These are phyloP conservation scores for Schizonepeta tenuifolia DNA, from an alignment of 257 asterid genomes.

Conservation along the genomic window DNA sequence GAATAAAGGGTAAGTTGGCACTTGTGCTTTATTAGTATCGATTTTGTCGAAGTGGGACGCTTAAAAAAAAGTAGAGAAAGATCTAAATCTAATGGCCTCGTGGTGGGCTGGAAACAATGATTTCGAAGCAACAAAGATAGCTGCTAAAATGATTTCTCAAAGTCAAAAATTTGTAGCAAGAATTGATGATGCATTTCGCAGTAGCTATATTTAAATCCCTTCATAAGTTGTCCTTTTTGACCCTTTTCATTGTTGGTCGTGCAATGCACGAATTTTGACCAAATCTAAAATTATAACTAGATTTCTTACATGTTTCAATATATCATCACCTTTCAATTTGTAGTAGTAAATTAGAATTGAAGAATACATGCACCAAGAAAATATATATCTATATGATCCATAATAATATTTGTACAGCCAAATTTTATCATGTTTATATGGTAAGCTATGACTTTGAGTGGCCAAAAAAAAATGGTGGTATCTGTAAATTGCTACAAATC, in stretches of 20 bases:
- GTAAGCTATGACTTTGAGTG: too few species aligned
- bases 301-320: too few species aligned
- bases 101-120: slow-evolving; percentile 18
- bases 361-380: too few species aligned
- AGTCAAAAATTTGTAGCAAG: slow-evolving; percentile 24
- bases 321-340: too few species aligned
- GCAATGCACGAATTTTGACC: background rate
- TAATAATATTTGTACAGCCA: too few species aligned
- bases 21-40: slow-evolving; percentile 18
- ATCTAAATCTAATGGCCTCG: slow-evolving; percentile 30
- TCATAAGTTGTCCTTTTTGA: background rate
- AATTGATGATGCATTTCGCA: slow-evolving; percentile 1
- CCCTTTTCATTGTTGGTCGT: background rate
- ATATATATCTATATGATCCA: too few species aligned
- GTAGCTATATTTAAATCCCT: slow-evolving; percentile 12
- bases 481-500: too few species aligned
- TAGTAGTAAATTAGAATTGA: too few species aligned
- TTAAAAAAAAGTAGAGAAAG: slow-evolving; percentile 18
- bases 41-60: slow-evolving; percentile 23
- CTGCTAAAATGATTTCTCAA: background rate
- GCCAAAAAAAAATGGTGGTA: too few species aligned
- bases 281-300: too few species aligned
- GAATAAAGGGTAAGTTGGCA: slow-evolving; percentile 24
- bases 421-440: too few species aligned
- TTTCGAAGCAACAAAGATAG: background rate